phyloP scores from a whole-genome alignment of 2,329 filamentous ascomycete species.

The Colletotrichum camelliae region DNA sequence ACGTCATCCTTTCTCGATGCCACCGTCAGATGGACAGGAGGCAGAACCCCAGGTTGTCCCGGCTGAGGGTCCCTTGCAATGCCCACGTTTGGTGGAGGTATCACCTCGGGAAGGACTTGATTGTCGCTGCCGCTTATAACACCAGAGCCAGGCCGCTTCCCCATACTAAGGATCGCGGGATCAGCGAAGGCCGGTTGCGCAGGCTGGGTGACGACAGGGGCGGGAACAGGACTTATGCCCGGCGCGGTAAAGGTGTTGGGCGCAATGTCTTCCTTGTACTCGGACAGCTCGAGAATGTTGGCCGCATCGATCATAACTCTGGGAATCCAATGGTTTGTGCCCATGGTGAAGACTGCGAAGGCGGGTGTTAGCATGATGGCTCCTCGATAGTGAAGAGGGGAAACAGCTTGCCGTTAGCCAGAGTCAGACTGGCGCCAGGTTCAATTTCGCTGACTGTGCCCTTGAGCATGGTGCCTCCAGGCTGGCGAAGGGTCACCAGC shows the following conservation, averaged over 20 bases:
- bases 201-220: conserved; percentile 31
- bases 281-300: conserved; percentile 51
- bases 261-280: conserved; percentile 37
- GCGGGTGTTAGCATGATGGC: background rate
- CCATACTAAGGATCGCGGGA: conserved; percentile 80
- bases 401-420: conserved; percentile 69
- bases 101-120: conserved; percentile 12
- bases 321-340: conserved; percentile 43
- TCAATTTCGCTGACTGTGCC: conserved; percentile 74
- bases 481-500: conserved; percentile 72
- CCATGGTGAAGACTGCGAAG: conserved; percentile 41
- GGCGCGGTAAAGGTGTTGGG: conserved; percentile 33
- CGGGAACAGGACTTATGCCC: conserved; percentile 27
- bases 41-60: conserved; percentile 24
- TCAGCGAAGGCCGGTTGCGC: conserved; percentile 67
- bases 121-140: conserved; percentile 25
- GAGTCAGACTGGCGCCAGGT: conserved; percentile 69
- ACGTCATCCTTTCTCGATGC: background rate
- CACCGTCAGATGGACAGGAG: conserved; percentile 10
- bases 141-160: conserved; percentile 42
- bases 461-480: conserved; percentile 67
- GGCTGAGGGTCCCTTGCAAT: conserved; percentile 36
- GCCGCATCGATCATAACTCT: conserved; percentile 48
- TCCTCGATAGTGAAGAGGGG: background rate
- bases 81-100: conserved; percentile 31